phyloP scores from a whole-genome alignment of 768 basidiomycete species.

The Amyloporia xantha region DNA sequence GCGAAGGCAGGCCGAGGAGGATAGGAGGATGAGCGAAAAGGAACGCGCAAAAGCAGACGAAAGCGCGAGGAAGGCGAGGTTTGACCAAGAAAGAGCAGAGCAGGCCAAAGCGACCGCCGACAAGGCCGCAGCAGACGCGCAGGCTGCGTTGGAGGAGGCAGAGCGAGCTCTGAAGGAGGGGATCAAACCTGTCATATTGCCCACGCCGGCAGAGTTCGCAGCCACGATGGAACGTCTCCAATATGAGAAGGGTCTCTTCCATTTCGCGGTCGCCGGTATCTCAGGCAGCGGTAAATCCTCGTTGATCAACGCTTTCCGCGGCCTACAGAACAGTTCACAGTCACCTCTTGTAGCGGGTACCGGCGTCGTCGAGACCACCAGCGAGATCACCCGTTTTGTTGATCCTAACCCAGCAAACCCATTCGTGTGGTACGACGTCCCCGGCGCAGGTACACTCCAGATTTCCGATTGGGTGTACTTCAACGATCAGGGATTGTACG shows the following conservation, averaged over 20 bases:
- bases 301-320: constrained; percentile 4
- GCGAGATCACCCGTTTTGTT: neutral
- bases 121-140: neutral
- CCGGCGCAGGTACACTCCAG: neutral
- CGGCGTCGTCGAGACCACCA: neutral
- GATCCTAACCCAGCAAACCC: constrained; percentile 2
- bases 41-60: neutral
- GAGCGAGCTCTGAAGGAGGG: neutral
- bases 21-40: neutral
- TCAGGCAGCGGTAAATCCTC: constrained; percentile 2
- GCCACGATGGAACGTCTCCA: neutral
- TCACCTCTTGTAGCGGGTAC: neutral
- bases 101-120: neutral
- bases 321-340: neutral
- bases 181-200: neutral
- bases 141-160: neutral
- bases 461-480: neutral
- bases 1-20: neutral
- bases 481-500: constrained; percentile 1
- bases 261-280: neutral
- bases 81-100: neutral
- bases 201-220: neutral
- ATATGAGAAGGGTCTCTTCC: neutral
- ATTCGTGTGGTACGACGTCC: constrained; percentile 3
- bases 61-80: neutral